Evolutionary conservation across 495 filamentous ascomycete species (phyloP).

Genomic region (Podospora tetraspora): DNA sequence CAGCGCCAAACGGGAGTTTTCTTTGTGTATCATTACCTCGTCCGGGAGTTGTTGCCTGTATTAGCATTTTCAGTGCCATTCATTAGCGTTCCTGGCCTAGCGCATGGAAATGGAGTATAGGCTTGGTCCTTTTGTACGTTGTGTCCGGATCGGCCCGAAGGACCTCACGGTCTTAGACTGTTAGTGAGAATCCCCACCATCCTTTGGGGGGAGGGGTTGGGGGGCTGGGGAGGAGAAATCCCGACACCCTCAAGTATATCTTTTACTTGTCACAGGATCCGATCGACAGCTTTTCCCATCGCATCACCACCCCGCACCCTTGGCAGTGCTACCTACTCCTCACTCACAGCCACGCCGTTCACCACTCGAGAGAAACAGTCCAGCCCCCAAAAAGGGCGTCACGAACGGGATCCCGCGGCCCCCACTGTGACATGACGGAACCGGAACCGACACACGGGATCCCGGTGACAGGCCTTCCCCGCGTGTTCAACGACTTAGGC

Average conservation of each 20-base stretch:
- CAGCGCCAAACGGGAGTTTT: slow-evolving; percentile 8
- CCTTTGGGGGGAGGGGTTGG: no score
- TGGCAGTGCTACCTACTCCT: neutral
- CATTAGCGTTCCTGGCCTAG: neutral
- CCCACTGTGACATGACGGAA: neutral
- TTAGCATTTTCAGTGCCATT: neutral
- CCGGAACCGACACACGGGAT: neutral
- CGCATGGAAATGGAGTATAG: neutral
- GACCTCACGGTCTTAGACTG: neutral
- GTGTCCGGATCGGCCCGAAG: neutral
- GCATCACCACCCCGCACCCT: neutral
- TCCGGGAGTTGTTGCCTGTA: neutral
- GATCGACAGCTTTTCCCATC: neutral
- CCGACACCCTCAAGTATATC: neutral
- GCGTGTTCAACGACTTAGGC: neutral
- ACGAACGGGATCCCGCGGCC: neutral
- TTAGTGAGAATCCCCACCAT: no score
- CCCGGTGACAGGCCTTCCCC: neutral
- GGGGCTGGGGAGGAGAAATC: neutral
- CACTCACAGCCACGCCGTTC: neutral
- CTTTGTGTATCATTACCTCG: slow-evolving; percentile 9
- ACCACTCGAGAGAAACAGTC: neutral
- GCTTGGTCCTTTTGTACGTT: neutral
- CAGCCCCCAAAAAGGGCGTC: neutral
- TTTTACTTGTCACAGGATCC: no score